Evolutionary conservation across 1,284 basidiomycete genomes (phyloP).

Genomic region (Leccinum variabile): DNA sequence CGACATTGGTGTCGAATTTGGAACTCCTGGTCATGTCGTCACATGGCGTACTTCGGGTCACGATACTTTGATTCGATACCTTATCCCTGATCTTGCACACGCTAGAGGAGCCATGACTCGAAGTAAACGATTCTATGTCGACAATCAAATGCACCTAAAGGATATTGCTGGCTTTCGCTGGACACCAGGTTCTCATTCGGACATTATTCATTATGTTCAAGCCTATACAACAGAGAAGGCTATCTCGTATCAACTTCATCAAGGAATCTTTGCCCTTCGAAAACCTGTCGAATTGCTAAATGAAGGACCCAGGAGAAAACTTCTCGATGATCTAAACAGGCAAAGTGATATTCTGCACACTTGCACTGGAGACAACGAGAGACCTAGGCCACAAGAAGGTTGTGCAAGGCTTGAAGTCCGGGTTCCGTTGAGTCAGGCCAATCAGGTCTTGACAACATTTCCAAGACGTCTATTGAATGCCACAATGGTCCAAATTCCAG

Average conservation of each 20-base stretch:
- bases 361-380: no score
- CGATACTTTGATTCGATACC: not conserved
- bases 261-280: slow-evolving; percentile 5
- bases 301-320: not conserved
- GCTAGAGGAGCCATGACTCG: not conserved
- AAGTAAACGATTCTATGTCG: not conserved
- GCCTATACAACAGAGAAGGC: slow-evolving; percentile 17
- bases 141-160: slow-evolving; percentile 13
- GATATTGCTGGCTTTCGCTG: slow-evolving; percentile 1
- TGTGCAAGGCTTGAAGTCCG: not conserved
- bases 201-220: slow-evolving; percentile 11
- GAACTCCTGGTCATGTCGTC: not conserved
- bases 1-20: not conserved
- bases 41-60: not conserved
- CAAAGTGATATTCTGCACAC: no score
- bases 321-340: not conserved
- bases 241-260: slow-evolving; percentile 15
- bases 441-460: not conserved
- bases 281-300: not conserved
- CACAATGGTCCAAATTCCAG: not conserved
- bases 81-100: not conserved
- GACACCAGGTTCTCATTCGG: not conserved
- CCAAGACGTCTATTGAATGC: not conserved
- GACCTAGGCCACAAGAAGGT: no score
- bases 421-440: not conserved